These are phyloP conservation scores for Ceratocystiopsis minuta DNA, from an alignment of 2,329 filamentous ascomycete genomes.

Conservation along the genomic window DNA sequence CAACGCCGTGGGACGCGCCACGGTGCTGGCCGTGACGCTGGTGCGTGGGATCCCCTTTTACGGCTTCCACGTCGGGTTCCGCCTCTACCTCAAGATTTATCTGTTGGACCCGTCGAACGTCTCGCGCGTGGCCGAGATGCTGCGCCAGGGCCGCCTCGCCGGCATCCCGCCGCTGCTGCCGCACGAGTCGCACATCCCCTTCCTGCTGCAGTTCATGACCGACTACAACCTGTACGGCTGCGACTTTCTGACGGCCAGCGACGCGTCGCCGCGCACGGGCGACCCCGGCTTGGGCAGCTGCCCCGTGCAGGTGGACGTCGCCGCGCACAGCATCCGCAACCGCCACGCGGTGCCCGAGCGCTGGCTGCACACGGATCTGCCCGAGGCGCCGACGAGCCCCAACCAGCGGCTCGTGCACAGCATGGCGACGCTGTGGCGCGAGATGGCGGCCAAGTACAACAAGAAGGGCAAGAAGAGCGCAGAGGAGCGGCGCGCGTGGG, in stretches of 20 bases:
- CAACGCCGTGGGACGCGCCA: conserved; percentile 57
- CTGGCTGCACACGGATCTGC: conserved; percentile 72
- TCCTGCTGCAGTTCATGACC: conserved; percentile 89
- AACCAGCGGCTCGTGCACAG: conserved; percentile 76
- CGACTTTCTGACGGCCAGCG: conserved; percentile 59
- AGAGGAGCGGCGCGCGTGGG: conserved; percentile 48
- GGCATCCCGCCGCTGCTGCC: conserved; percentile 84
- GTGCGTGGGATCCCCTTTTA: conserved; percentile 93
- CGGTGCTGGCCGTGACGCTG: conserved; percentile 69
- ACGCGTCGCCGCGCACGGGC: conserved; percentile 55
- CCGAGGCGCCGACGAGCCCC: conserved; percentile 48
- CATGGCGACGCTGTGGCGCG: conserved; percentile 71
- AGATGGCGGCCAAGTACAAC: conserved; percentile 8
- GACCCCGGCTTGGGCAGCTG: conserved; percentile 35
- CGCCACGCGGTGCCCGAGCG: conserved; percentile 56
- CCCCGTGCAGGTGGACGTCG: conserved; percentile 75
- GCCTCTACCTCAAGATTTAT: conserved; percentile 85
- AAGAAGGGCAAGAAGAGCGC: conserved; percentile 70
- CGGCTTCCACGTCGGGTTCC: conserved; percentile 84
- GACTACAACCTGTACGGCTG: conserved; percentile 97
- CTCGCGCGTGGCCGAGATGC: conserved; percentile 69
- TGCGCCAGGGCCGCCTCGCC: conserved; percentile 51
- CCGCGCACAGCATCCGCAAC: conserved; percentile 76
- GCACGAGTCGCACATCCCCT: conserved; percentile 86
- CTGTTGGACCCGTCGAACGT: conserved; percentile 75